Evolutionary conservation across 2,329 filamentous ascomycete species (phyloP).

Genomic region (Cladorrhinum sp.): DNA sequence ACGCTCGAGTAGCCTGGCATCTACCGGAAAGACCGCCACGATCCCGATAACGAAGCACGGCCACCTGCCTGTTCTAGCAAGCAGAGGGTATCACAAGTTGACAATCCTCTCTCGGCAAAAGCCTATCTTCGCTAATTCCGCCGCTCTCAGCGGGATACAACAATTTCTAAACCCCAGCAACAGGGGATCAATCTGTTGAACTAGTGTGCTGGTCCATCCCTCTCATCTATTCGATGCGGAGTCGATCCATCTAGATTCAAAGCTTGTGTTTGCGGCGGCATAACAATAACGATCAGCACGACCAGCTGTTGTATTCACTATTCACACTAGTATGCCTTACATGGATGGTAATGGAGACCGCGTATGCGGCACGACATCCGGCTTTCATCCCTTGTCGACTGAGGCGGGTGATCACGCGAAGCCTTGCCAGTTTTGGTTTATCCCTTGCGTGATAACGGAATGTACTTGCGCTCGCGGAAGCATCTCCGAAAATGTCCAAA

Average conservation of each 20-base stretch:
- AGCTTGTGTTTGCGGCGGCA: background rate
- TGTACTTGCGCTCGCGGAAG: background rate
- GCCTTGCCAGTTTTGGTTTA: background rate
- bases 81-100: background rate
- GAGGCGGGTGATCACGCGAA: constrained; percentile 1
- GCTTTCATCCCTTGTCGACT: background rate
- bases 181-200: too few species aligned
- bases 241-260: background rate
- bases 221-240: too few species aligned
- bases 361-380: background rate
- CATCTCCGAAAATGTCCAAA: background rate
- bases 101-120: background rate
- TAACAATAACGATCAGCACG: background rate
- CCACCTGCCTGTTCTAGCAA: background rate
- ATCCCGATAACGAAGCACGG: background rate
- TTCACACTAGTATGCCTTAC: background rate
- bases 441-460: background rate
- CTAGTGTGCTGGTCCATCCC: too few species aligned
- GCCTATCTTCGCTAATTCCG: background rate
- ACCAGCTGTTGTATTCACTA: background rate
- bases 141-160: too few species aligned
- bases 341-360: background rate
- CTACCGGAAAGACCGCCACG: background rate
- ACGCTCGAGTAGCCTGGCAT: background rate
- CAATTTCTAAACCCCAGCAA: too few species aligned